Evolutionary conservation across 345 rosid species (phyloP).

Genomic region (Excoecaria cochinchinensis): DNA sequence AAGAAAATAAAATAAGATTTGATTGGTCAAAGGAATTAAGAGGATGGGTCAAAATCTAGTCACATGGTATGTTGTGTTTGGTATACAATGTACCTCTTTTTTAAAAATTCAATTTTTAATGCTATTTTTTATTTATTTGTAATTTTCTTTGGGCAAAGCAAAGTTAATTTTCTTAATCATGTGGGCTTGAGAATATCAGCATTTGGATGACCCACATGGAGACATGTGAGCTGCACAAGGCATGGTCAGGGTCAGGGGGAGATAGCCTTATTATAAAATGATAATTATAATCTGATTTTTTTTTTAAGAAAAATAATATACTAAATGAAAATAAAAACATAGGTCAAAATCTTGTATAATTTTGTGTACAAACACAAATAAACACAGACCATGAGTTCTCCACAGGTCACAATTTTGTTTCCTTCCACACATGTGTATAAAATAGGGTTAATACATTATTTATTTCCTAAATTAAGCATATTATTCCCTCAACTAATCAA

Average conservation of each 20-base stretch:
- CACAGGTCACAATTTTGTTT: conserved; percentile 21
- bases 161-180: conserved; percentile 17
- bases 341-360: conserved; percentile 19
- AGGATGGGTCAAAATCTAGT: conserved; percentile 40
- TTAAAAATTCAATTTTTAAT: background rate
- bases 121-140: background rate
- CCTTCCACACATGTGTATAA: background rate
- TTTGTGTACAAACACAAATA: background rate
- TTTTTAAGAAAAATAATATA: background rate
- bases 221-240: conserved; percentile 48
- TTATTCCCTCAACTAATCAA: no score
- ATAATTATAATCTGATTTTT: background rate
- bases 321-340: conserved; percentile 2
- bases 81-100: conserved; percentile 28
- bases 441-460: no score
- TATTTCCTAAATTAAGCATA: no score
- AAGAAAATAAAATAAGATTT: conserved; percentile 5
- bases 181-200: conserved; percentile 40
- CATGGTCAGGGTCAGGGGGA: conserved; percentile 27
- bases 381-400: background rate
- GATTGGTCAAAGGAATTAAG: conserved; percentile 32
- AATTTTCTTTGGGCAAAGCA: conserved; percentile 22
- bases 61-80: conserved; percentile 46
- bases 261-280: background rate
- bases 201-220: conserved; percentile 44